Evolutionary conservation across 2,329 filamentous ascomycete species (phyloP).

Genomic region (Claviceps spartinae): DNA sequence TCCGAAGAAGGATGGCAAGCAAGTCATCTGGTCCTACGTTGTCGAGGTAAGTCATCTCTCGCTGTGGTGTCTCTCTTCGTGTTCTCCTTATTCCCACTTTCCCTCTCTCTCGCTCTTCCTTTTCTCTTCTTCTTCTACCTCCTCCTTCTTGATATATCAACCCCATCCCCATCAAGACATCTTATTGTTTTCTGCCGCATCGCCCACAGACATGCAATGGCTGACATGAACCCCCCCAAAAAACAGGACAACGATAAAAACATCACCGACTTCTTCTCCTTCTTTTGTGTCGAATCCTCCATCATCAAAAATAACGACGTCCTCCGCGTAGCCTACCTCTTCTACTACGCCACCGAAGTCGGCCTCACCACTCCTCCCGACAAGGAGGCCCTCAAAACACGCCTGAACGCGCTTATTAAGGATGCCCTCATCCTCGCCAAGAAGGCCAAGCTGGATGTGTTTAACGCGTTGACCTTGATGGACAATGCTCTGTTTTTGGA

Average conservation of each 20-base stretch:
- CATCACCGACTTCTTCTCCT: conserved; percentile 94
- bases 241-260: conserved; percentile 48
- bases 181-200: too few species aligned
- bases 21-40: conserved; percentile 89
- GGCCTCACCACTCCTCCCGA: conserved; percentile 49
- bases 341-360: conserved; percentile 84
- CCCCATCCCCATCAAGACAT: too few species aligned
- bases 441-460: conserved; percentile 76
- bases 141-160: neutral
- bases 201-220: neutral
- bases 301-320: conserved; percentile 71
- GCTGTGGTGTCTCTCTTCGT: too few species aligned
- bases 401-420: conserved; percentile 66
- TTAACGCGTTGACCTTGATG: conserved; percentile 86
- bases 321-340: conserved; percentile 85
- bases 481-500: conserved; percentile 91
- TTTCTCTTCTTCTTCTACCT: neutral
- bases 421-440: conserved; percentile 85
- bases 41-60: conserved; percentile 46
- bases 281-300: conserved; percentile 88
- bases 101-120: neutral
- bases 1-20: conserved; percentile 50
- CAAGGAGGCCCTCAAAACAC: conserved; percentile 52
- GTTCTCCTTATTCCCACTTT: neutral
- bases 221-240: neutral